Evolutionary conservation across 2,329 filamentous ascomycete genomes (phyloP).

Genomic region (Xylaria polymorpha): DNA sequence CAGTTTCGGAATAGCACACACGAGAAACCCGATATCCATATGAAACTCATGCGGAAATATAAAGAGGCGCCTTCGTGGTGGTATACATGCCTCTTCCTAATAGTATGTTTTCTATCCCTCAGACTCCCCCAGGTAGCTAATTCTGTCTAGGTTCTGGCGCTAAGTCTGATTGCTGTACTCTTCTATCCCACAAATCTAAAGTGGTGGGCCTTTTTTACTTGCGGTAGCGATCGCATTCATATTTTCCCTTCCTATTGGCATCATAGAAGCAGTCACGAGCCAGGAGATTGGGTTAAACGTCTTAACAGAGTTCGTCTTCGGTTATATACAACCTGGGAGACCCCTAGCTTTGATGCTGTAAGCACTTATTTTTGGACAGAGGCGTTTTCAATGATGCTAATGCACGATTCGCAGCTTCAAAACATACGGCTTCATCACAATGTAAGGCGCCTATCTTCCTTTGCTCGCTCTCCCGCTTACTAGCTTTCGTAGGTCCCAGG

Average conservation of each 20-base stretch:
- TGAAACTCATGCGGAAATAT: slow-evolving; percentile 72
- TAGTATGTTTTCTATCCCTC: slow-evolving; percentile 56
- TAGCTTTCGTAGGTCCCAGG: slow-evolving; percentile 61
- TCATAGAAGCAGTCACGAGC: slow-evolving; percentile 76
- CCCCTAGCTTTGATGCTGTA: slow-evolving; percentile 80
- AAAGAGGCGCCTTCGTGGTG: slow-evolving; percentile 72
- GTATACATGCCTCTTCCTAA: slow-evolving; percentile 68
- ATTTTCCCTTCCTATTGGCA: slow-evolving; percentile 75
- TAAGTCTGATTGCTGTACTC: slow-evolving; percentile 66
- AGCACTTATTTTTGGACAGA: slow-evolving; percentile 34
- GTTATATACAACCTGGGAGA: slow-evolving; percentile 78
- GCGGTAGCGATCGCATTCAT: slow-evolving; percentile 71
- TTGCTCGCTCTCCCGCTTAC: slow-evolving; percentile 5
- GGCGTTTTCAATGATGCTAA: slow-evolving; percentile 38
- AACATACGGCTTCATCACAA: slow-evolving; percentile 71
- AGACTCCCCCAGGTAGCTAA: slow-evolving; percentile 13
- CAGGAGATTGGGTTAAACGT: slow-evolving; percentile 80
- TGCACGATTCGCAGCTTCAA: slow-evolving; percentile 62
- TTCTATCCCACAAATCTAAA: slow-evolving; percentile 73
- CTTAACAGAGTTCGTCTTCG: slow-evolving; percentile 78
- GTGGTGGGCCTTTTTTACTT: slow-evolving; percentile 80
- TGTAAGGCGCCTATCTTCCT: slow-evolving; percentile 54
- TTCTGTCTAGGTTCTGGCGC: slow-evolving; percentile 59
- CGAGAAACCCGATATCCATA: slow-evolving; percentile 71
- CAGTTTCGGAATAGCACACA: slow-evolving; percentile 69